Evolutionary conservation across 1,139 yeast species (phyloP).

Genomic region (Taphrina betulina): DNA sequence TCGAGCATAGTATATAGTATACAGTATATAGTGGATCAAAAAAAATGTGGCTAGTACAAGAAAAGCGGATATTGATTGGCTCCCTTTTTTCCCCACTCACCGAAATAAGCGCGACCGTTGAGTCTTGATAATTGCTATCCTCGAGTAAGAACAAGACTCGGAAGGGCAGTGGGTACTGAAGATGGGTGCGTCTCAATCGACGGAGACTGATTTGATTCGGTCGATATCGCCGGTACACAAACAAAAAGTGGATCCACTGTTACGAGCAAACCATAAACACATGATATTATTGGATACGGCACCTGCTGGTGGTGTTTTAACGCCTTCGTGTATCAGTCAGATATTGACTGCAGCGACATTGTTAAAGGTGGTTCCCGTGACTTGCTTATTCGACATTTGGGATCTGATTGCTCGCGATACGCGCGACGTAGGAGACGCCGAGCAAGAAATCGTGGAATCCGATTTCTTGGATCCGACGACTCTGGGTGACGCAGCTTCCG

Average conservation of each 20-base stretch:
- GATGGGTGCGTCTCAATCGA: slow-evolving; percentile 8
- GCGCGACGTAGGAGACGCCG: slow-evolving; percentile 14
- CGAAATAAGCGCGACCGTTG: too few species aligned
- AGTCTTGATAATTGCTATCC: too few species aligned
- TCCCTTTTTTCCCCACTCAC: too few species aligned
- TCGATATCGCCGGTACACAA: slow-evolving; percentile 1
- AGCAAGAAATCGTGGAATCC: slow-evolving; percentile 20
- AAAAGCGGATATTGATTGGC: too few species aligned
- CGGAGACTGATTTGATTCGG: background rate
- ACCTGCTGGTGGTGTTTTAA: too few species aligned
- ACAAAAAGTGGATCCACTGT: slow-evolving; percentile 7
- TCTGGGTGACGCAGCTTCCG: slow-evolving; percentile 3
- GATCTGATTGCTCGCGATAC: slow-evolving; percentile 12
- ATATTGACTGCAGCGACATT: slow-evolving; percentile 17
- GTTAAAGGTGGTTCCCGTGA: slow-evolving; percentile 16
- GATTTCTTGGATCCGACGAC: slow-evolving; percentile 7
- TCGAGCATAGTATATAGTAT: too few species aligned
- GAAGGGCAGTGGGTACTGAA: too few species aligned
- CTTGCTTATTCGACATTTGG: slow-evolving; percentile 26
- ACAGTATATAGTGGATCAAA: too few species aligned
- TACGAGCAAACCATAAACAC: slow-evolving; percentile 14
- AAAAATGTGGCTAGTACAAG: too few species aligned
- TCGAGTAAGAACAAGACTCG: too few species aligned
- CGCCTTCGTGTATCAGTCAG: background rate
- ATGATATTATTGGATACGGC: background rate